Conservation (phyloP, 306 rosid species). For the Cicer judaicum region DNA sequence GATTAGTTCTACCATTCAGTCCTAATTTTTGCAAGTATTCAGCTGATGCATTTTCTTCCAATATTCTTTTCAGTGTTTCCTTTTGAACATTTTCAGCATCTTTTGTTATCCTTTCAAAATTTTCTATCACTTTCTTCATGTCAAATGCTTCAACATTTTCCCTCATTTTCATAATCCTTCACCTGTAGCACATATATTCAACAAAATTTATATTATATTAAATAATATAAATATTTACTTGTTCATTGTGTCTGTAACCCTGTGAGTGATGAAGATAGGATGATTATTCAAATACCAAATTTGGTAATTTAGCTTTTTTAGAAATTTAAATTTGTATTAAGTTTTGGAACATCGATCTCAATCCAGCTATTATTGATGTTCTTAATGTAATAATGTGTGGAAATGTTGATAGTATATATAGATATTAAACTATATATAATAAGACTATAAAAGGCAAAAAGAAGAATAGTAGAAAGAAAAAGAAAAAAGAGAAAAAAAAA, state of each 20-base stretch:
- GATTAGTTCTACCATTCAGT: conserved; percentile 78
- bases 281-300: too few relatives aligned
- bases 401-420: too few relatives aligned
- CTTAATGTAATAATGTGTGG: too few relatives aligned
- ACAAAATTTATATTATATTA: too few relatives aligned
- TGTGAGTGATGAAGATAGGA: too few relatives aligned
- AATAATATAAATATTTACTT: too few relatives aligned
- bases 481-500: not conserved
- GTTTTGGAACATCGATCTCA: too few relatives aligned
- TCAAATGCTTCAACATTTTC: conserved; percentile 69
- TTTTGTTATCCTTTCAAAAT: conserved; percentile 75
- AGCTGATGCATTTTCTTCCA: conserved; percentile 74
- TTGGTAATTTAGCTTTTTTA: too few relatives aligned
- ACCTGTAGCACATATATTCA: not conserved
- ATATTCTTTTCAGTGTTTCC: conserved; percentile 69
- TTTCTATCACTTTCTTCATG: conserved; percentile 68
- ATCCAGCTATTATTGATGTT: too few relatives aligned
- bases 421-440: not conserved
- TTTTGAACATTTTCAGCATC: conserved; percentile 79
- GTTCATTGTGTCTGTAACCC: too few relatives aligned
- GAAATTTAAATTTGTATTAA: too few relatives aligned
- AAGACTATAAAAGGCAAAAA: not conserved
- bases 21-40: conserved; percentile 76
- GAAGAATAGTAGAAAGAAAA: not conserved
- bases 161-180: conserved; percentile 60